Conservation (phyloP, 805 yeast genomes). For the Komagataella mondaviorum region DNA sequence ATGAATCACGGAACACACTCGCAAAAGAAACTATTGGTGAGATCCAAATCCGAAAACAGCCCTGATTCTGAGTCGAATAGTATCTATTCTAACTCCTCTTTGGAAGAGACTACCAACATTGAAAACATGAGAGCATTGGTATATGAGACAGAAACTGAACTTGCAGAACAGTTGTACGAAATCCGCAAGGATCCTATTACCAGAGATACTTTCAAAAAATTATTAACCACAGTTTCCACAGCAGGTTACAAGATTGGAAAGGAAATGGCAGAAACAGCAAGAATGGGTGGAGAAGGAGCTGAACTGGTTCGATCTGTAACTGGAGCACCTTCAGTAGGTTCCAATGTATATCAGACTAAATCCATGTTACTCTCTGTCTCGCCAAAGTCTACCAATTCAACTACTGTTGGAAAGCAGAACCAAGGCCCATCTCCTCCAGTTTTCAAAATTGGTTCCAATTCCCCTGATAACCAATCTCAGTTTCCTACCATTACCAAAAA, state of each 20-base stretch:
- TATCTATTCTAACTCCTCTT: constrained; percentile 8
- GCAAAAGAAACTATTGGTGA: background rate
- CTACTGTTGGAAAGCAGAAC: background rate
- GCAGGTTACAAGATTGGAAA: constrained; percentile 20
- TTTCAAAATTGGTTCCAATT: background rate
- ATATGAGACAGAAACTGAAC: constrained; percentile 11
- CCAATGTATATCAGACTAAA: constrained; percentile 10
- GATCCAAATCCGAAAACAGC: background rate
- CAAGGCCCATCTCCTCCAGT: background rate
- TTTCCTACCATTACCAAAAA: background rate
- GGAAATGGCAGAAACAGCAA: constrained; percentile 21
- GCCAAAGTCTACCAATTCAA: background rate
- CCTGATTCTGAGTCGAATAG: constrained; percentile 5
- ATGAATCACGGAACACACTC: background rate
- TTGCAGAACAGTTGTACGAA: constrained; percentile 11
- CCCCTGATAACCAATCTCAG: background rate
- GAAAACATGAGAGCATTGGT: constrained; percentile 11
- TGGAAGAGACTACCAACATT: constrained; percentile 3
- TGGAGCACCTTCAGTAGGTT: constrained; percentile 19
- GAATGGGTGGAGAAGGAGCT: constrained; percentile 22
- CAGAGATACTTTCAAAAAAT: constrained; percentile 15
- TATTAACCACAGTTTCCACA: constrained; percentile 15
- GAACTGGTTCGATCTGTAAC: constrained; percentile 26
- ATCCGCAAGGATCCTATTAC: constrained; percentile 11
- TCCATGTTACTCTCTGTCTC: constrained; percentile 16